Conservation (phyloP, 2,329 filamentous ascomycete genomes). For the Fusarium tupiense region DNA sequence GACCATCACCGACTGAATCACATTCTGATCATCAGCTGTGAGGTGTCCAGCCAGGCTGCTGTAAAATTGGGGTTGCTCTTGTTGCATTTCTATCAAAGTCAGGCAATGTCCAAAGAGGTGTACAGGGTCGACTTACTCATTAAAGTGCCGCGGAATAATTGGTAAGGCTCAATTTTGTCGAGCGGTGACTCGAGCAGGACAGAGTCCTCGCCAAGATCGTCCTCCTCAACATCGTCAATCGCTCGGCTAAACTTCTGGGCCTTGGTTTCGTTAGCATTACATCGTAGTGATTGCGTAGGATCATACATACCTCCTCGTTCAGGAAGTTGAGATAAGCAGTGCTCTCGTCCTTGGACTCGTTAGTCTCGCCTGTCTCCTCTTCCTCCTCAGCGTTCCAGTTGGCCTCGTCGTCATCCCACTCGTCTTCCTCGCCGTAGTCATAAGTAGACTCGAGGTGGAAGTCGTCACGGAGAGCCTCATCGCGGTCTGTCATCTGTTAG, state of each 20-base stretch:
- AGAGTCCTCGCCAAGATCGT: slow-evolving; percentile 92
- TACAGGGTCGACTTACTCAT: slow-evolving; percentile 70
- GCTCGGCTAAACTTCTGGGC: slow-evolving; percentile 84
- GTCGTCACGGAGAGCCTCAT: slow-evolving; percentile 91
- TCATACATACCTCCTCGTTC: slow-evolving; percentile 78
- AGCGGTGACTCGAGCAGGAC: slow-evolving; percentile 92
- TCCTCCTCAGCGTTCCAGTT: slow-evolving; percentile 83
- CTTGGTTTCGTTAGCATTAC: slow-evolving; percentile 54
- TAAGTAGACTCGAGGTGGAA: slow-evolving; percentile 74
- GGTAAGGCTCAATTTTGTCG: slow-evolving; percentile 94
- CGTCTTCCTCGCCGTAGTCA: slow-evolving; percentile 78
- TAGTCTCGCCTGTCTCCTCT: slow-evolving; percentile 70
- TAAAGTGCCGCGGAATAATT: slow-evolving; percentile 84
- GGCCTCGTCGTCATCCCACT: slow-evolving; percentile 83
- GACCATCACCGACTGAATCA: slow-evolving; percentile 83
- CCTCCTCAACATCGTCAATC: slow-evolving; percentile 76
- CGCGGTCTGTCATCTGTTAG: slow-evolving; percentile 71
- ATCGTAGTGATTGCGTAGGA: background rate
- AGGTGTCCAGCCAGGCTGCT: slow-evolving; percentile 81
- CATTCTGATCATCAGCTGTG: slow-evolving; percentile 79
- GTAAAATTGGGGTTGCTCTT: slow-evolving; percentile 91
- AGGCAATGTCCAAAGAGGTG: slow-evolving; percentile 33
- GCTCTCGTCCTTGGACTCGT: slow-evolving; percentile 86
- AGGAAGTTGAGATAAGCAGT: slow-evolving; percentile 95
- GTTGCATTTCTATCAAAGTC: slow-evolving; percentile 76